Base-by-base conservation (phyloP, 768 basidiomycete species). In the Gloeopeniophorella convolvens region DNA sequence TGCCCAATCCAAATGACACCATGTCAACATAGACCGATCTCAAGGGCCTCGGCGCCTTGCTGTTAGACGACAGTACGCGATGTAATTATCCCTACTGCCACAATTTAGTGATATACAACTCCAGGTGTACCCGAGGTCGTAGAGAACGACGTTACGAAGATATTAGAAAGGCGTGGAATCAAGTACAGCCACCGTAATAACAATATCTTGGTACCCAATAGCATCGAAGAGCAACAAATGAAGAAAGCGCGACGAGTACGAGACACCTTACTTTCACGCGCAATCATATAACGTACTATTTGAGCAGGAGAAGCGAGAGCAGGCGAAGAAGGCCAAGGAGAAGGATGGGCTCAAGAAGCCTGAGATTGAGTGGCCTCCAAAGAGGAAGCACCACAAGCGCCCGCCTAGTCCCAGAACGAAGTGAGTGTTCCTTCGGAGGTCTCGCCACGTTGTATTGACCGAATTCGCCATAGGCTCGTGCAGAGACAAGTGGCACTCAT, bases 131-230 rank as follows among this genome's bases (percentile, higher is more conserved):
- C 23, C 58, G 70, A 50, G 52, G 62, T 60, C 15, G 71, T 75
- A 45, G 69, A 78, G 48, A 71, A 78, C 41, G 70, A 68, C 18
- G 76, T 77, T 18, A 72, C 79, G 51, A 75, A 70, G 57, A 76
- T 78, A 0, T 69, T 89, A 15, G 74, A 71, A 48, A 71, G 72
- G 7, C 72, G 79, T 23, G 85, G 85, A 2, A 78, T 87, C 4
- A 74, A 72, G 43, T 91, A 90, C 55, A 84, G 77, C 27, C 89
- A 90, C 59, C 73, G 75, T 20, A 90, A 91, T 54, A 82, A 86
- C 45, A 76, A 83, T 16, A 70, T 90, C 12, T 69, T 91, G 12
- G 70, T 72, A 7, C 77, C 82, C 3, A 90, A 80, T 60, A 73
- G 72, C 8, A 79, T 89, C 23, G 85, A 87, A 59, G 79, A 80